phyloP scores from a whole-genome alignment of 495 filamentous ascomycete species.

The Neurospora sublineolata region DNA sequence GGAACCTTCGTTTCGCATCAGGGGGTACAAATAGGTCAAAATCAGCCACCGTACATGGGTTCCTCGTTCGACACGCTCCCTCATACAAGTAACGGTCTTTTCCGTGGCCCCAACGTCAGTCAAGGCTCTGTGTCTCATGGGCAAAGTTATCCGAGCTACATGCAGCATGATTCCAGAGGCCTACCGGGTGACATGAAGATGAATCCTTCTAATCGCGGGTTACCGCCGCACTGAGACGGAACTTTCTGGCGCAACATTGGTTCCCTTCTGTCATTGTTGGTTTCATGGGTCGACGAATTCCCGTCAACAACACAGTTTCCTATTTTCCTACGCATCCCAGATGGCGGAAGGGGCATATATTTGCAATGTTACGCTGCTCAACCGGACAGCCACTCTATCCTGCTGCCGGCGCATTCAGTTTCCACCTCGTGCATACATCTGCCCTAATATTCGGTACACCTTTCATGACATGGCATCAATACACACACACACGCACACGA shows the following conservation, averaged over 20 bases:
- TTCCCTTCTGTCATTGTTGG: not conserved
- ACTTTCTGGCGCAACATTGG: not conserved
- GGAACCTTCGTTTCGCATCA: conserved; percentile 18
- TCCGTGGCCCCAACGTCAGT: conserved; percentile 9
- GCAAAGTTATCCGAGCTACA: conserved; percentile 2
- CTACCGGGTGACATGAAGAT: conserved; percentile 4
- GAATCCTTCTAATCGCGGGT: conserved; percentile 5
- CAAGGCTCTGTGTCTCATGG: conserved; percentile 5
- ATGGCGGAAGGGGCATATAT: not conserved
- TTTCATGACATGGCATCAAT: not conserved
- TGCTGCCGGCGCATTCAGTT: not conserved
- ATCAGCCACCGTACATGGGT: conserved; percentile 12
- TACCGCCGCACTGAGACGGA: conserved; percentile 3
- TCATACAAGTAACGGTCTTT: conserved; percentile 10
- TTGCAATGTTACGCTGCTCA: not conserved
- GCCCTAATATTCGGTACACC: not conserved
- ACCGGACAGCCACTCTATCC: not conserved
- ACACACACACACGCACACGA: not conserved
- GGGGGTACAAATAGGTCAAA: conserved; percentile 15
- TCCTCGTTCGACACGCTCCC: conserved; percentile 19
- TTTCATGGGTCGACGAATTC: not conserved
- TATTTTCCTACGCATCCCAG: not conserved
- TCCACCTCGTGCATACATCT: not conserved
- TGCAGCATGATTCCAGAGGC: conserved; percentile 1
- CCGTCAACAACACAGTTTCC: not conserved